Conservation (phyloP, 352 stramenopile genomes). For the Globisporangium parvum region DNA sequence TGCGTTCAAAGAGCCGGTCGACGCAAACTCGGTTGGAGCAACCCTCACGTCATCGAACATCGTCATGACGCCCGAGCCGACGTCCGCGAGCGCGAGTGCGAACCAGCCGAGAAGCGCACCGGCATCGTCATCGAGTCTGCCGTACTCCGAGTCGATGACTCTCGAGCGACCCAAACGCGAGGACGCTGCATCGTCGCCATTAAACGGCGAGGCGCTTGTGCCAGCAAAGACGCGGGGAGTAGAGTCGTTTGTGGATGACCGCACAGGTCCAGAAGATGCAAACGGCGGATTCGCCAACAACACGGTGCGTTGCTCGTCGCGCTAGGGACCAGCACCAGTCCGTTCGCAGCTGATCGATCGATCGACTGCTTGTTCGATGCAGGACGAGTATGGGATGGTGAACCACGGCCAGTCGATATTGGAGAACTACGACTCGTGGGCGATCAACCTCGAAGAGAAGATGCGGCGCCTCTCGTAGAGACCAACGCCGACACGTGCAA, state of each 20-base stretch:
- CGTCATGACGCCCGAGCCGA: conserved; percentile 13
- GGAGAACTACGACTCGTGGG: conserved; percentile 53
- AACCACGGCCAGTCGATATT: conserved; percentile 27
- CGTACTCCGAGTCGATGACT: neutral
- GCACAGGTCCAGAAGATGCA: conserved; percentile 2
- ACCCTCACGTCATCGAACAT: conserved; percentile 47
- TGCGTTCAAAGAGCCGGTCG: conserved; percentile 12
- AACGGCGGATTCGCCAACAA: conserved; percentile 6
- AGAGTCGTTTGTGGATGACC: neutral
- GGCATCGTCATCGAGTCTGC: conserved; percentile 3
- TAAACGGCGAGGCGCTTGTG: neutral
- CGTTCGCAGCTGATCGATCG: neutral
- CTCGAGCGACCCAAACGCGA: neutral
- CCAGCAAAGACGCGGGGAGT: neutral
- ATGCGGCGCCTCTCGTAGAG: conserved; percentile 30
- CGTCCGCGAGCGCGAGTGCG: conserved; percentile 6
- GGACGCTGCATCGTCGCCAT: too few species aligned
- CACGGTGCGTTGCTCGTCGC: neutral
- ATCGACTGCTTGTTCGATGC: neutral
- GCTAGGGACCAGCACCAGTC: too few species aligned
- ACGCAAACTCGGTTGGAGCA: conserved; percentile 26
- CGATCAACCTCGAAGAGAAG: conserved; percentile 42
- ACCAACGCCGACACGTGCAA: neutral
- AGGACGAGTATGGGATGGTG: neutral
- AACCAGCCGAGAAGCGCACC: conserved; percentile 21